Evolutionary conservation across 2,329 filamentous ascomycete genomes (phyloP).

Genomic region (Huntiella moniliformis): DNA sequence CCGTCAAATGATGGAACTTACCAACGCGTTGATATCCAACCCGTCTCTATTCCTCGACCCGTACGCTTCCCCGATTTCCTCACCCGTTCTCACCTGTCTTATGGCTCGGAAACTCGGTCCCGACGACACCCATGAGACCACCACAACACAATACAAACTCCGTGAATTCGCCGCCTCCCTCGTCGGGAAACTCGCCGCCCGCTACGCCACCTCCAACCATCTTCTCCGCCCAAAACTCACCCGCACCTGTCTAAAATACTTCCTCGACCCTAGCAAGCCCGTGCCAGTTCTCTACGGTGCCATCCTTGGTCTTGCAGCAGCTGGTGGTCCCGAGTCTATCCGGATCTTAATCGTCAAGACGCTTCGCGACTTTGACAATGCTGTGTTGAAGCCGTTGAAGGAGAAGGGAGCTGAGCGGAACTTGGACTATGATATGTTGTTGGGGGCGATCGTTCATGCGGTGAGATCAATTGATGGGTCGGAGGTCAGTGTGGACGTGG

Average conservation of each 20-base stretch:
- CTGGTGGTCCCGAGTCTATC: conserved; percentile 48
- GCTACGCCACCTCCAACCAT: conserved; percentile 64
- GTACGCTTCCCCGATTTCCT: conserved; percentile 49
- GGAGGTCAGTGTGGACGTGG: conserved; percentile 13
- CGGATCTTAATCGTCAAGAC: conserved; percentile 37
- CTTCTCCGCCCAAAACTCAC: conserved; percentile 76
- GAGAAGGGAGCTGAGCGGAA: conserved; percentile 28
- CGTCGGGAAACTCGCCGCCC: conserved; percentile 57
- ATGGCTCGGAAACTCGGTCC: conserved; percentile 57
- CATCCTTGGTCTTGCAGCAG: conserved; percentile 57
- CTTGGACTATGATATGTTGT: conserved; percentile 36
- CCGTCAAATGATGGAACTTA: conserved; percentile 80
- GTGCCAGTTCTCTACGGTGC: conserved; percentile 79
- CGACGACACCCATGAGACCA: conserved; percentile 31
- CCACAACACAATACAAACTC: conserved; percentile 54
- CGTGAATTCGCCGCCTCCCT: conserved; percentile 72
- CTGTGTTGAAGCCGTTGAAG: conserved; percentile 33
- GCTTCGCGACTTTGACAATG: conserved; percentile 33
- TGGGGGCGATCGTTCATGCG: conserved; percentile 36
- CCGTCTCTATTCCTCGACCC: conserved; percentile 53
- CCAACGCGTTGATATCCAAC: conserved; percentile 69
- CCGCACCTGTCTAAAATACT: conserved; percentile 80
- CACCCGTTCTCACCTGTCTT: conserved; percentile 79
- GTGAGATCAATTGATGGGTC: conserved; percentile 25
- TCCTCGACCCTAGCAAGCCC: conserved; percentile 71